Evolutionary conservation across 805 yeast species (phyloP).

Genomic region (Helenozyma rhizophorensis): DNA sequence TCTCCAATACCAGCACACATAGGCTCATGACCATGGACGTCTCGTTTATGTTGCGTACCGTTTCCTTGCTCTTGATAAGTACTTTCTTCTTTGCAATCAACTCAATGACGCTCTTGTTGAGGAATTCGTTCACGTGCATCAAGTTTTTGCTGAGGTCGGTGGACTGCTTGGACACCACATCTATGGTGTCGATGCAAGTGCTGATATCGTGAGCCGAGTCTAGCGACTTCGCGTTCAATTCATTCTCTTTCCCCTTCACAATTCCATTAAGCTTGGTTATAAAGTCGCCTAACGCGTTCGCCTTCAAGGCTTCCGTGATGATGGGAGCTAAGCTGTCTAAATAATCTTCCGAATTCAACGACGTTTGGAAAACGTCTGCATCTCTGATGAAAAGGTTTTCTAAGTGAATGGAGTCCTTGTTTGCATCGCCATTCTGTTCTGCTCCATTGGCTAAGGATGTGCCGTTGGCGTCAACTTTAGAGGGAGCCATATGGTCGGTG

Average conservation of each 20-base stretch:
- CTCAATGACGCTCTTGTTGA: constrained; percentile 62
- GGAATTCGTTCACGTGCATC: constrained; percentile 48
- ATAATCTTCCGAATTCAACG: constrained; percentile 60
- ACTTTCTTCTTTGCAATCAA: constrained; percentile 59
- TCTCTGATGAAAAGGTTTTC: constrained; percentile 37
- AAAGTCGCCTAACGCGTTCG: constrained; percentile 52
- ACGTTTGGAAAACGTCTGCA: constrained; percentile 41
- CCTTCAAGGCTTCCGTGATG: constrained; percentile 56
- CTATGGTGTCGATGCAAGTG: constrained; percentile 58
- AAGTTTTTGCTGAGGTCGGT: constrained; percentile 53
- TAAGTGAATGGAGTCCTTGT: constrained; percentile 26
- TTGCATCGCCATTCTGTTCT: constrained; percentile 3
- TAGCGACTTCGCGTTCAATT: constrained; percentile 59
- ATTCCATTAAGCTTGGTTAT: constrained; percentile 52
- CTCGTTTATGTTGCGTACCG: constrained; percentile 63
- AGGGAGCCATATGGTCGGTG: constrained; percentile 8
- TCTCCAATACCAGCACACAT: constrained; percentile 77
- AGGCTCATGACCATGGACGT: constrained; percentile 64
- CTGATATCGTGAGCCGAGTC: constrained; percentile 54
- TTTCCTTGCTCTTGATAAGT: constrained; percentile 57
- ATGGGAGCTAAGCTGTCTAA: constrained; percentile 78
- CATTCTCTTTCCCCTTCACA: constrained; percentile 57
- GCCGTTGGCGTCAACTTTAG: constrained; percentile 3
- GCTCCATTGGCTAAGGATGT: neutral
- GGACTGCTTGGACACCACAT: constrained; percentile 56